Base-by-base conservation (phyloP, 2,329 filamentous ascomycete species). In the Calycina herbarum region DNA sequence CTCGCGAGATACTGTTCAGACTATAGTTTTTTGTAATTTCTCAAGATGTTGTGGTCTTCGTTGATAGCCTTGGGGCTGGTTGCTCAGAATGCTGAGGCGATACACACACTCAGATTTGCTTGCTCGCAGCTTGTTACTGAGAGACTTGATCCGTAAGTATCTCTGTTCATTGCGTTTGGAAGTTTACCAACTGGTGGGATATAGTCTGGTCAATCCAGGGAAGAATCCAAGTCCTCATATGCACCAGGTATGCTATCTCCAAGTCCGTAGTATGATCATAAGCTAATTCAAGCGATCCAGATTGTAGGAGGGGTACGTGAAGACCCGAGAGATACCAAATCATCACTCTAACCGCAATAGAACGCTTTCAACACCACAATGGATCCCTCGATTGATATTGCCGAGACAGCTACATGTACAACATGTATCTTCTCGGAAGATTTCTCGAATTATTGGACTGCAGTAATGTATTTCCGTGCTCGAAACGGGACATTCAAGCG, bases 91-190 rank as follows among this genome's bases (percentile, higher is more conserved):
- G 68, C 63, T 54, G 57, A 64, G 57, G 63, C 61, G 17, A 51
- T 67, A 4, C 60, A 62, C n/a, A 62, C 60, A 4, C 63, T 69
- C 17, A 59, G 67, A 27, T 68, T 70, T 56, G 67, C 67, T 29
- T 70, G 68, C 35, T 69, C 68, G 20, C 61, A 66, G 40, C 67
- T 69, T 15, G 67, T 69, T n/a, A 69, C 63, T 31, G 68, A 70
- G 45, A 66, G 68, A n/a, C 66, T 70, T 31, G 67, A 70, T 45
- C 68, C 68, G 51, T 63, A 17, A 56, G 60, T 62, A 38, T 17
- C 24, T 20, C 2, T 2, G 8, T 8, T 48, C n/a, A 20, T 1
- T 10, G 20, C 15, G 10, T 51, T 20, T 17, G 27, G 40, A 61
- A 10, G 24, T 15, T 51, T 17, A 20, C 24, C 54, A 31, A 62